These are phyloP conservation scores for Dactylellina cionopaga DNA, from an alignment of 2,329 filamentous ascomycete genomes.

Conservation along the genomic window DNA sequence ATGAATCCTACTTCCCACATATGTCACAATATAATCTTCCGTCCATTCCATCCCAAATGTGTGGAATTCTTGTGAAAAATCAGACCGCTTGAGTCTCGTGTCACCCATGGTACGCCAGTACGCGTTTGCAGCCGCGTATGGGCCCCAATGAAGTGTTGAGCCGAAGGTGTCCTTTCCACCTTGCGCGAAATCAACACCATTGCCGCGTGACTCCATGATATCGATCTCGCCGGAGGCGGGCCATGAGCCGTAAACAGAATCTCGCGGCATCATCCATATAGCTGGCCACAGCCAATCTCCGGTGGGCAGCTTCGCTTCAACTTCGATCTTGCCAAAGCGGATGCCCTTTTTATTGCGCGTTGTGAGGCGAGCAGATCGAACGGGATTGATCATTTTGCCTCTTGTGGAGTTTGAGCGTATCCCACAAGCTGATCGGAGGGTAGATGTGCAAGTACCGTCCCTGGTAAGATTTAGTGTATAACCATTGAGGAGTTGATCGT, in stretches of 20 bases:
- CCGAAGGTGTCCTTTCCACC: constrained; percentile 60
- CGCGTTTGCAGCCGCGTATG: constrained; percentile 55
- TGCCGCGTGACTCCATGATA: constrained; percentile 66
- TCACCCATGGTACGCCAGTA: constrained; percentile 60
- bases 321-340: constrained; percentile 66
- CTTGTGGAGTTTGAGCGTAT: constrained; percentile 62
- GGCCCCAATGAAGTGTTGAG: constrained; percentile 66
- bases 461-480: constrained; percentile 64
- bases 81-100: constrained; percentile 59
- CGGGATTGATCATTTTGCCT: constrained; percentile 65
- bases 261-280: constrained; percentile 66
- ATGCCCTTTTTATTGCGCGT: constrained; percentile 65
- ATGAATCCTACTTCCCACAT: constrained; percentile 33
- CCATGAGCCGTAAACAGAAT: constrained; percentile 65
- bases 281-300: constrained; percentile 69
- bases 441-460: constrained; percentile 63
- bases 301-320: constrained; percentile 66
- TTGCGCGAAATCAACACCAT: constrained; percentile 61
- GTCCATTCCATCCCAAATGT: constrained; percentile 62
- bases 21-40: constrained; percentile 55
- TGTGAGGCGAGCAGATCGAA: constrained; percentile 65
- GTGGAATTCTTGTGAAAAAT: constrained; percentile 63
- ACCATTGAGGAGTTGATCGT: constrained; percentile 55
- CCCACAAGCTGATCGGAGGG: constrained; percentile 59
- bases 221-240: constrained; percentile 68